Conservation (phyloP, 495 filamentous ascomycete species). For the Neurospora sp. region DNA sequence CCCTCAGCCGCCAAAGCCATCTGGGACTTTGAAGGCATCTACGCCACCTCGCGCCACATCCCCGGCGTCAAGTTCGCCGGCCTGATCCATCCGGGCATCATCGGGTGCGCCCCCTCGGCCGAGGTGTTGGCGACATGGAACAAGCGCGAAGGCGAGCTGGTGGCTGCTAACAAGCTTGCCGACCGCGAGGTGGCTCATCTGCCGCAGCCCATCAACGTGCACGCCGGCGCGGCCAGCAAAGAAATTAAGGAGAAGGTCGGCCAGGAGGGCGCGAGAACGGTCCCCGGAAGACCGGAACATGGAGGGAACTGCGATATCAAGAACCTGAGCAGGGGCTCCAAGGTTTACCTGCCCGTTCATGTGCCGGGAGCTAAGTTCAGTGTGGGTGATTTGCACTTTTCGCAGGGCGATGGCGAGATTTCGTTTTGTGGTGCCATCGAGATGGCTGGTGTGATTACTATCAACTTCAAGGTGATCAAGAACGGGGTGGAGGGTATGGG, state of each 20-base stretch:
- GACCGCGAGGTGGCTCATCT: conserved; percentile 73
- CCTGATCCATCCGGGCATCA: conserved; percentile 89
- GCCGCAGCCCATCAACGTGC: conserved; percentile 58
- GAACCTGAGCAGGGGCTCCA: conserved; percentile 62
- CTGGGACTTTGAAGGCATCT: conserved; percentile 97
- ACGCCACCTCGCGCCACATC: conserved; percentile 83
- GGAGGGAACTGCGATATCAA: conserved; percentile 82
- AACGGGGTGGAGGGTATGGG: conserved; percentile 64
- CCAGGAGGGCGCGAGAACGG: conserved; percentile 77
- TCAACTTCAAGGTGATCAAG: conserved; percentile 86
- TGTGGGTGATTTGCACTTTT: conserved; percentile 89
- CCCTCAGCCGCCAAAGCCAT: conserved; percentile 87
- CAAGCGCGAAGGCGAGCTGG: conserved; percentile 66
- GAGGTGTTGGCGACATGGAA: conserved; percentile 64
- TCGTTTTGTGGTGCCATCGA: conserved; percentile 95
- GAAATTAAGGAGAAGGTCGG: conserved; percentile 64
- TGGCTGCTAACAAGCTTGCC: conserved; percentile 50
- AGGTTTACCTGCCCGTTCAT: conserved; percentile 78
- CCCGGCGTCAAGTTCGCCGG: conserved; percentile 81
- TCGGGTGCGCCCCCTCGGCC: conserved; percentile 80
- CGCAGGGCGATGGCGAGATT: conserved; percentile 87
- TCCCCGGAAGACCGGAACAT: conserved; percentile 66
- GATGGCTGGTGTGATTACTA: conserved; percentile 88
- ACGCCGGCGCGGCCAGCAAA: conserved; percentile 56
- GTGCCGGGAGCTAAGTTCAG: conserved; percentile 84